Base-by-base conservation (phyloP, 768 basidiomycete genomes). In the Agaricus blazei region DNA sequence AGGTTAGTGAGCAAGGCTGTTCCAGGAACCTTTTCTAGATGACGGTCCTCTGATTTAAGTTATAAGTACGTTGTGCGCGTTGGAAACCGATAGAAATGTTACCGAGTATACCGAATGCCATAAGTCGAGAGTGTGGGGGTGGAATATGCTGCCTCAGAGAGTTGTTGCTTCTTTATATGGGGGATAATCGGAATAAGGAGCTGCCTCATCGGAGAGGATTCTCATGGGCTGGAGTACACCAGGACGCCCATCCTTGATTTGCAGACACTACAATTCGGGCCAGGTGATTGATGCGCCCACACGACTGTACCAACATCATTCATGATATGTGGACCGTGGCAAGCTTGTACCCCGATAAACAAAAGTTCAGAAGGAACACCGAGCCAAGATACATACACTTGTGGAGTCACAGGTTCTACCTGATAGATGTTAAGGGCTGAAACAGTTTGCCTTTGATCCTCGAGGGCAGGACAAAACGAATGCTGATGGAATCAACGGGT, bases 1-100 rank as follows among this genome's bases (percentile, higher is more conserved):
- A 70, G 65, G 54, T 76, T 73, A 2, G 74, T 72, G 19, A 76
- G 63, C 26, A 76, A 62, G 11, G 72, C 71, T 14, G 73, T 76
- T 31, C 75, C 75, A 3, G 75, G 74, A 4, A 75, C 73, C 37
- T 67, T 55, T 41, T 69, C 62, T 46, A 73, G 62, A 51, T 71
- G 57, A 51, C 63, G 67, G 51, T 76, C 75, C 62, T 72, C 75
- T 74, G 28, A n/a, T 41, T 41, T 3, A 23, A 36, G 11, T 12
- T 3, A 11, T 23, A 4, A 46, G 52, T 38, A 3, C 11, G 34
- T 14, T 24, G 51, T 38, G 11, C 19, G 23, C 23, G 12, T 14
- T 8, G 29, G 28, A 2, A 23, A 31, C 15, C 42, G 9, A 11
- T 19, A 23, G 19, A 19, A 40, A 27, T 57, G 68, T 58, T 46